These are phyloP conservation scores for Vaccinium myrtillus DNA, from an alignment of 148 eudicot genomes.

Conservation along the genomic window DNA sequence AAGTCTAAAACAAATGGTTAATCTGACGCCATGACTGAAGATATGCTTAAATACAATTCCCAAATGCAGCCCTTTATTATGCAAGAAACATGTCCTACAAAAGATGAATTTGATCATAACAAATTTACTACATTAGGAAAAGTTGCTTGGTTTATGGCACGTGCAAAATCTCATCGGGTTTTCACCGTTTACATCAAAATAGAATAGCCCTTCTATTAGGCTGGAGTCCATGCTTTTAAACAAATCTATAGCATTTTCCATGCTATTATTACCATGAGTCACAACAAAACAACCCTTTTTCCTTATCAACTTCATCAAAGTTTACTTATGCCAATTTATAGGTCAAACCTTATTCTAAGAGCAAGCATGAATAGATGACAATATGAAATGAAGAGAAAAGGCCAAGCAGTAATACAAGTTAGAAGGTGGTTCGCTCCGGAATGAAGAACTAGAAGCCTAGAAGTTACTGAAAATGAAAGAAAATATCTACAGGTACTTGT, in stretches of 20 bases:
- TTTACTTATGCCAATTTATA: background rate
- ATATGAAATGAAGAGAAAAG: background rate
- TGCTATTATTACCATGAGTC: background rate
- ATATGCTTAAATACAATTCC: background rate
- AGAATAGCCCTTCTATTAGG: constrained; percentile 10
- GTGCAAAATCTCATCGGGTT: background rate
- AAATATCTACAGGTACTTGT: background rate
- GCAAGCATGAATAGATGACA: background rate
- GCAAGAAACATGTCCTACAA: background rate
- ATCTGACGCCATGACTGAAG: background rate
- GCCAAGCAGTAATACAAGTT: background rate
- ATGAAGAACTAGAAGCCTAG: background rate
- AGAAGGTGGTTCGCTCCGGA: background rate
- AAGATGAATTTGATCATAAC: background rate
- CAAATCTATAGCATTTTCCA: background rate
- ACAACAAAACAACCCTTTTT: background rate
- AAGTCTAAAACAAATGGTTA: background rate
- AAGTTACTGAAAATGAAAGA: background rate
- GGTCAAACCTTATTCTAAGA: background rate
- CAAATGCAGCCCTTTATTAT: background rate
- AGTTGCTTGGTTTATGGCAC: background rate
- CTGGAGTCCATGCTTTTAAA: background rate
- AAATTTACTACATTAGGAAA: background rate
- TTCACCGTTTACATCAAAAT: background rate
- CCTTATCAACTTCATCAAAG: background rate